Evolutionary conservation across 768 basidiomycete species (phyloP), one percentile per base, ranked within the genome.

Genomic region (Suillus occidentalis): DNA sequence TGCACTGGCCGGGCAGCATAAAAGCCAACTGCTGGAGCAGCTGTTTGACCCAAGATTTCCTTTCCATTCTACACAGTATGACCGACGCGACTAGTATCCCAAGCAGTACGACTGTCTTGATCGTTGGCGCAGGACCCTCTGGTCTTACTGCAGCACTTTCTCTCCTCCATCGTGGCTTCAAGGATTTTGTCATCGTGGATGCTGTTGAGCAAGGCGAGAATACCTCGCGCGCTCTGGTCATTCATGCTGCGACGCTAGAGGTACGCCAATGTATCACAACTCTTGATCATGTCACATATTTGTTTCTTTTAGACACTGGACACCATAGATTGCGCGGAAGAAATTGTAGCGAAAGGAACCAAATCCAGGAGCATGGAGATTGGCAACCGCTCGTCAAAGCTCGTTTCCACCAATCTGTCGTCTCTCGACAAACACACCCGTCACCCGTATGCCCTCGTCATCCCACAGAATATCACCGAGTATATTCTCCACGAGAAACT

Each of bases 191-290:
- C 18, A 72, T 84, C 18, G 82, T 85, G 3, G 84, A 86, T 60
- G 76, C 75, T 34, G 28, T 71, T 6, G 34, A 60, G 0, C 62
- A 75, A n/a, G 78, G 77, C 34, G 67, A 75, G 60, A 75, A 77
- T 57, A 70, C 72, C 9, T 83, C 85, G 12, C 80, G 84, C 22
- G 83, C 85, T 0, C 64, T 81, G 5, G 75, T 79, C 1, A 69
- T 86, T 36, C 85, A 87, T 66, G 81, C 85, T 40, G 80, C 83
- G 39, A 86, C 85, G 12, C 74, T 87, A 18, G 85, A 86, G 74
- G 84, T 82, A 66, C 53, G 72, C 25, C 18, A 36, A 12, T 49
- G 22, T 22, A 63, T 50, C 18, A 1, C 63, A 22, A 7, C 28
- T 14, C 42, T 63, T 10, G 74, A 81, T 31, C 69, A 74, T 53